Base-by-base conservation (phyloP, 2,329 filamentous ascomycete genomes). In the Paecilomyces formosus region DNA sequence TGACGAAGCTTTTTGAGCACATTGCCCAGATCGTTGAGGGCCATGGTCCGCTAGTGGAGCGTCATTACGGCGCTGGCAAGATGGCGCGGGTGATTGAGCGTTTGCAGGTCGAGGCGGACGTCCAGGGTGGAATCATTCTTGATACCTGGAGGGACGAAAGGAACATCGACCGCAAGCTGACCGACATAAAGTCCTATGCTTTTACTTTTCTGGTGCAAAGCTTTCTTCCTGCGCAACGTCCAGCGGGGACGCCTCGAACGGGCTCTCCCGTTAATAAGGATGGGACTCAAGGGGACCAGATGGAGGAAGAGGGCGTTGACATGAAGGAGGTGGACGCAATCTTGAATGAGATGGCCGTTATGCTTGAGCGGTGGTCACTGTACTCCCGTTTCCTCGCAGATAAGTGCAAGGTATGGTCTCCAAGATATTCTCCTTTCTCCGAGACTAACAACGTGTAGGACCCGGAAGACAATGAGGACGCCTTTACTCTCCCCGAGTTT, bases 131-230 rank as follows among this genome's bases (percentile, higher is more conserved):
- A 63, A 96, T 97, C 65, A 87, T 99, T 59, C 79, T 99, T 56
- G 94, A 99, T 71, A 94, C 92, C 0, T 99, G 94, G 92, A 88
- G 87, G 57, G 94, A 99, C 63, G 93, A 97, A 70, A 84, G 92
- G 60, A 84, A 81, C 60, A 85, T 99, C 54, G 89, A 93, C 69
- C 85, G 93, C 66, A 90, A 88, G 69, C 79, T 99, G 61, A 97
- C 90, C 2, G 94, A 99, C 68, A 90, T 96, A 73, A 97, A 95
- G 77, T 96, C 92, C 57, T 99, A 99, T 70, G 92, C 94, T 0
- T 99, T 96, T 73, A 96, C 92, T 0, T 99, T 99, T 70, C 78
- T 99, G 52, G 92, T 97, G 0, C 92, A 97, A 74, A 97, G 92
- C 76, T 97, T 96, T 71, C 73, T 96, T 53, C 86, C 90, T 0